Evolutionary conservation across 148 eudicot species (phyloP), one percentile per base, ranked within the genome.

Genomic region (Nepenthes gracilis): DNA sequence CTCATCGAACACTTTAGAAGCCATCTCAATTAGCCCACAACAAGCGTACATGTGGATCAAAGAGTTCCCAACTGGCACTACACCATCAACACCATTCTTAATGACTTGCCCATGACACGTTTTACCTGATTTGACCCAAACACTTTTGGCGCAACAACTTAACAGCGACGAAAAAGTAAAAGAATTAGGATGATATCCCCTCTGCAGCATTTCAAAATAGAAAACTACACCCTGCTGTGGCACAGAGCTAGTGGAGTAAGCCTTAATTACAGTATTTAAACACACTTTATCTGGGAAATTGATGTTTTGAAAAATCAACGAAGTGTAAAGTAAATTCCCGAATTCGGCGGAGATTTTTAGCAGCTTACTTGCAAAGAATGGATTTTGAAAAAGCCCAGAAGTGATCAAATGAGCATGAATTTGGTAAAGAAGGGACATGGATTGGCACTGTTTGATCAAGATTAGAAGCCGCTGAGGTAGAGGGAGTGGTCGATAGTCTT

Each of bases 41-140:
- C 80, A 72, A 58, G 67, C 75, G 62, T 86, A 90, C 66, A 87
- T 70, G 78, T 90, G 86, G 69, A 90, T 72, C 77, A 84, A 72
- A 48, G 97, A 82, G 63, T 86, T 86, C 74, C 69, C 74, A 9
- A 90, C 76, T 3, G 61, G 83, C 66, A 90, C 49, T 52, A 84
- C 76, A 32, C 50, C 13, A 71, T 82, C 83, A 71, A 84, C 78
- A 13, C 95, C 97, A 66, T 66, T 59, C 71, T 90, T 90, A 60
- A 82, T 36, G 47, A 58, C 78, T 60, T 82, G 86, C 57, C 88
- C 88, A 69, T 90, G 97, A 53, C 85, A 82, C 72, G 64, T 80
- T 12, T 56, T 59, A 5, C 90, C 82, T 1, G 60, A 50, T 10
- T 32, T 36, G 63, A 54, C 60, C 69, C 74, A 50, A 32, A 76